phyloP scores from a whole-genome alignment of 2,329 filamentous ascomycete species.

The Fusarium graminum region DNA sequence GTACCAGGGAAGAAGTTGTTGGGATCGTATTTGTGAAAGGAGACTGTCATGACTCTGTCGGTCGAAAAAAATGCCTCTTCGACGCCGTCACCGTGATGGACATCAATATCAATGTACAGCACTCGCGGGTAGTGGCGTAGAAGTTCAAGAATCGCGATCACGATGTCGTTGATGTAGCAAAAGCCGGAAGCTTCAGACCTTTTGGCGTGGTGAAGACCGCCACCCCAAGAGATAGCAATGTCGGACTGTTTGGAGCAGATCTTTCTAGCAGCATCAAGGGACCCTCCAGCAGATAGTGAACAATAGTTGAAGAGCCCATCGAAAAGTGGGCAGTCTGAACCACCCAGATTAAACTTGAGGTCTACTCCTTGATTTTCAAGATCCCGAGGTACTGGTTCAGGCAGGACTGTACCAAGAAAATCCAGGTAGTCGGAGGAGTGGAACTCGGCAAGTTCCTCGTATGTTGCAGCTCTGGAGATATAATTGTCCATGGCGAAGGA shows the following conservation, averaged over 20 bases:
- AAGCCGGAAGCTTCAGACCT: slow-evolving; percentile 94
- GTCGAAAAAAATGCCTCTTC: slow-evolving; percentile 93
- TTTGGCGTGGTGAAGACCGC: slow-evolving; percentile 95
- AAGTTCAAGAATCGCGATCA: slow-evolving; percentile 90
- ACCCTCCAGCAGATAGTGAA: slow-evolving; percentile 90
- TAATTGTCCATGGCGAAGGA: slow-evolving; percentile 98
- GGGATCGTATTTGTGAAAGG: slow-evolving; percentile 96
- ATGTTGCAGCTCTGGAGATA: slow-evolving; percentile 83
- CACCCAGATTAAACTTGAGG: slow-evolving; percentile 84
- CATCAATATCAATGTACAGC: slow-evolving; percentile 94
- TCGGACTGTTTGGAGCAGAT: slow-evolving; percentile 88
- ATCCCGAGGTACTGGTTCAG: slow-evolving; percentile 73
- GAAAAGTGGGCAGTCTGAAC: slow-evolving; percentile 96
- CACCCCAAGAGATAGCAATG: slow-evolving; percentile 98
- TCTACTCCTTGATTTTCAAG: slow-evolving; percentile 73
- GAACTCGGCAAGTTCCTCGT: slow-evolving; percentile 88
- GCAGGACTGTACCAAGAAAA: slow-evolving; percentile 81
- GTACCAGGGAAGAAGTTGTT: slow-evolving; percentile 89
- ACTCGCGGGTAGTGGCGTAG: slow-evolving; percentile 86
- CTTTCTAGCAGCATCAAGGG: slow-evolving; percentile 90
- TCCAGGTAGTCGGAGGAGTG: slow-evolving; percentile 92
- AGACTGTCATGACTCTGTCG: slow-evolving; percentile 90
- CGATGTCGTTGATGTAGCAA: slow-evolving; percentile 99
- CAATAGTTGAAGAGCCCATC: slow-evolving; percentile 97
- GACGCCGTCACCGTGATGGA: slow-evolving; percentile 91